Percentiles rank a stretch among this genome's conserved stretches.
Conservation (phyloP, 768 basidiomycete species). For the Russula griseocarnosa region DNA sequence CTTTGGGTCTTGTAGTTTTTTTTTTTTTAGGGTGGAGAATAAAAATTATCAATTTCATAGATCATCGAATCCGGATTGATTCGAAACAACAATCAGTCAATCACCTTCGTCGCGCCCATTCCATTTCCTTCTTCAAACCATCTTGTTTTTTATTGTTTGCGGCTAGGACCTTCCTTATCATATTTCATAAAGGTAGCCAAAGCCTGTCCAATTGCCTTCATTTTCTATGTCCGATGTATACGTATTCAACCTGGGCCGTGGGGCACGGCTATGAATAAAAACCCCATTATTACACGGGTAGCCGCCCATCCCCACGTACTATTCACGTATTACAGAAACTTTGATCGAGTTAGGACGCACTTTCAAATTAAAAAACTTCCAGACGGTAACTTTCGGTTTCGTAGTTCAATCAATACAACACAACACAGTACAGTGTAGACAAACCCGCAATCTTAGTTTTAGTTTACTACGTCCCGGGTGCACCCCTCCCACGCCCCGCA, state of each 20-base stretch:
- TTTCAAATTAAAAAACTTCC: not conserved
- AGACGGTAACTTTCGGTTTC: not conserved
- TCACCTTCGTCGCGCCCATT: too few species aligned
- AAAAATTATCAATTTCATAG: not conserved
- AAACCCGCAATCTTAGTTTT: not conserved
- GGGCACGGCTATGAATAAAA: not conserved
- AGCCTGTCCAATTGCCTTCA: not conserved
- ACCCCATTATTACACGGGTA: too few species aligned
- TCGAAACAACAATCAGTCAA: too few species aligned
- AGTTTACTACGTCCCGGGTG: not conserved
- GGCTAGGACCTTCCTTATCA: not conserved
- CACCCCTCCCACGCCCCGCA: constrained; percentile 47
- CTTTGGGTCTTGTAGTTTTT: not conserved
- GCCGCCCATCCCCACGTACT: too few species aligned
- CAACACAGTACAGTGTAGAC: not conserved
- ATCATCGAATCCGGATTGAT: too few species aligned
- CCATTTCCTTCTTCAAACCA: too few species aligned
- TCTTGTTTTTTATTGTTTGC: not conserved
- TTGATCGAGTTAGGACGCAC: not conserved
- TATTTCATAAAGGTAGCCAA: not conserved
- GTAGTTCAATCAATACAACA: not conserved
- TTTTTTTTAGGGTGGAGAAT: not conserved
- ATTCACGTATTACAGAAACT: too few species aligned
- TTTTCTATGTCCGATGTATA: not conserved
- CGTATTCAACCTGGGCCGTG: too few species aligned